Evolutionary conservation across 805 yeast species (phyloP).

Genomic region (Yarrowia sp.): DNA sequence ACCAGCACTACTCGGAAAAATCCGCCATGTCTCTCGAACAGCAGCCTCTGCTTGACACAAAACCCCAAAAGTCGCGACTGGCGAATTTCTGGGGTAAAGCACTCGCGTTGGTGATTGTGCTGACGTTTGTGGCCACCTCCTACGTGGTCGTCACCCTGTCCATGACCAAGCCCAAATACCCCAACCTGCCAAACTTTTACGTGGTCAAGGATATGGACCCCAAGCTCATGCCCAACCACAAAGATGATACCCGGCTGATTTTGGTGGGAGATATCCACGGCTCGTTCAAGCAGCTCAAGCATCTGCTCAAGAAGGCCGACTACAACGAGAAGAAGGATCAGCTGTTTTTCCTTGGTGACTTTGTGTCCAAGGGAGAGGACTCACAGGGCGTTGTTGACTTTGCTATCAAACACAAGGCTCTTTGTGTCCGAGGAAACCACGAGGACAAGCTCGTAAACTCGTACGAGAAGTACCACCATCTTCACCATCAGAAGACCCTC

Average conservation of each 20-base stretch:
- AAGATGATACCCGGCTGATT: conserved; percentile 48
- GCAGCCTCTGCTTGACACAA: conserved; percentile 22
- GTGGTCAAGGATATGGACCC: conserved; percentile 16
- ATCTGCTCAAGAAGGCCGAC: conserved; percentile 53
- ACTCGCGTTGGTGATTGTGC: neutral
- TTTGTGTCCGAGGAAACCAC: conserved; percentile 86
- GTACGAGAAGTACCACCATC: conserved; percentile 57
- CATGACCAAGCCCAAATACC: conserved; percentile 10
- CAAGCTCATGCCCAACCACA: conserved; percentile 26
- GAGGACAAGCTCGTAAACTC: conserved; percentile 68
- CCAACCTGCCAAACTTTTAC: conserved; percentile 15
- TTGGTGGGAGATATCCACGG: conserved; percentile 91
- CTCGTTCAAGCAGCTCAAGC: conserved; percentile 53
- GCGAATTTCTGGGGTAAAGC: neutral
- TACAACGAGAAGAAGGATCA: conserved; percentile 46
- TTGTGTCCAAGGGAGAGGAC: conserved; percentile 78
- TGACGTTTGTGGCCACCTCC: neutral
- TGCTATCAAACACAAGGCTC: conserved; percentile 56
- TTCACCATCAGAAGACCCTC: conserved; percentile 28
- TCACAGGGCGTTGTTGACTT: conserved; percentile 66
- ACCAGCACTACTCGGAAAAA: conserved; percentile 7
- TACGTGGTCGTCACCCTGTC: neutral
- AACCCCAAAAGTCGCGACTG: neutral
- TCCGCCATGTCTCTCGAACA: conserved; percentile 16
- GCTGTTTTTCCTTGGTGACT: conserved; percentile 77